Base-by-base conservation (phyloP, 331 rosid genomes). In the Arachis monticola region DNA sequence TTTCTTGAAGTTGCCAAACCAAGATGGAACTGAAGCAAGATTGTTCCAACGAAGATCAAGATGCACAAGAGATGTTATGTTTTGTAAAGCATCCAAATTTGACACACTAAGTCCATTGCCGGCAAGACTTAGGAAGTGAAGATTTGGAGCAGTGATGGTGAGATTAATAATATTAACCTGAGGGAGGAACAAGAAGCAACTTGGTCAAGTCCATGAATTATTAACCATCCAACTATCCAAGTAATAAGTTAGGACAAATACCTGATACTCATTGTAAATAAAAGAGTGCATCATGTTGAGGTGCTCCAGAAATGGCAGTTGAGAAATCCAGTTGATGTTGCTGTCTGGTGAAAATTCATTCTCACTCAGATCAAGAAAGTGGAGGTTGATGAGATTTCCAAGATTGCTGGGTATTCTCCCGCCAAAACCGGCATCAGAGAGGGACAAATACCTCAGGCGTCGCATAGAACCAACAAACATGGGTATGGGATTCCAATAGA, bases 1-100 rank as follows among this genome's bases (percentile, higher is more conserved):
- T 66, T 4, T 57, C 38, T 55, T 7, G 9, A 72, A 46, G 27
- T 42, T 11, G 0, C 6, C 3, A 13, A 79, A 35, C 78, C 69
- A 79, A 5, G 30, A 27, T 56, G 83, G 74, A 55, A 72, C 3
- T 5, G 69, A 72, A 60, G 2, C 6, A 4, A 79, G 3, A 47
- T 31, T 1, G 27, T 61, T 68, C 7, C 6, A 8, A 0, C 61
- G 4, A 17, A 80, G 72, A 4, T 79, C 65, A 13, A 79, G 75
- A 31, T 17, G 10, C 27, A 22, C 14, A 7, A 79, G 38, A 10
- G 78, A 71, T 27, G 38, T 13, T 40, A 72, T 46, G 38, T 72
- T 79, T 10, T 44, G 38, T 7, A 79, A 12, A 6, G 55, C 65
- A 27, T 67, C 50, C 2, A 74, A 75, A 31, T 5, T 8, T 0